Evolutionary conservation across 805 yeast genomes (phyloP).

Genomic region (Yarrowia phangngaensis): DNA sequence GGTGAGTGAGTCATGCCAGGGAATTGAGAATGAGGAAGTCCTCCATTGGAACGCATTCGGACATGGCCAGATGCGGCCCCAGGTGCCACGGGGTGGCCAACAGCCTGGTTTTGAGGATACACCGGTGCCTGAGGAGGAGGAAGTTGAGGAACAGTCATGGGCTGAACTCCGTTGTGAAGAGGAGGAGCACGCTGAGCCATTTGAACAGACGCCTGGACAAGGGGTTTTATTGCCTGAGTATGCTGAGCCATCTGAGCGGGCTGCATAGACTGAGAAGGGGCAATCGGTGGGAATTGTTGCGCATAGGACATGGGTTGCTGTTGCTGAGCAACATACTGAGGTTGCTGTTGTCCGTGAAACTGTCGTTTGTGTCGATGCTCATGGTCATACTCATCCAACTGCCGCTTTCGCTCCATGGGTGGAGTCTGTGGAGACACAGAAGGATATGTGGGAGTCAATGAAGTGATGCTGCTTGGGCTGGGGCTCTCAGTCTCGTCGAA

Average conservation of each 20-base stretch:
- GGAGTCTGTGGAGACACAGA: constrained; percentile 18
- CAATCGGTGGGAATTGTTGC: constrained; percentile 11
- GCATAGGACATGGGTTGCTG: background rate
- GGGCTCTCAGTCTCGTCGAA: background rate
- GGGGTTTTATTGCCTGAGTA: too few relatives aligned
- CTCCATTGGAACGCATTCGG: too few relatives aligned
- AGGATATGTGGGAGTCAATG: constrained; percentile 8
- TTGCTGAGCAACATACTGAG: background rate
- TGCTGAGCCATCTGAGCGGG: too few relatives aligned
- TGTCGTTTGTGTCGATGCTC: background rate
- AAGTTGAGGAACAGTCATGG: background rate
- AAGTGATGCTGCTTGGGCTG: background rate
- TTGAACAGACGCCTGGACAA: too few relatives aligned
- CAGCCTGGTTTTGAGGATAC: constrained; percentile 1
- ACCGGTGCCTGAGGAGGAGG: background rate
- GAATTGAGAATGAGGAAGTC: too few relatives aligned
- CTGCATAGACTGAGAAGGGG: too few relatives aligned
- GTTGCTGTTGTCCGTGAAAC: too few relatives aligned
- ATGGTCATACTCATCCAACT: background rate
- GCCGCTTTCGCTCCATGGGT: constrained; percentile 21
- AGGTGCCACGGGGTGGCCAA: too few relatives aligned
- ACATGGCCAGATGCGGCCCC: too few relatives aligned
- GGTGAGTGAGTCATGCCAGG: too few relatives aligned
- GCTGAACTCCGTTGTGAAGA: too few relatives aligned
- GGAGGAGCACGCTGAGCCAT: too few relatives aligned